Evolutionary conservation across 2,329 filamentous ascomycete genomes (phyloP).

Genomic region (Pseudohalonectria lignicola): DNA sequence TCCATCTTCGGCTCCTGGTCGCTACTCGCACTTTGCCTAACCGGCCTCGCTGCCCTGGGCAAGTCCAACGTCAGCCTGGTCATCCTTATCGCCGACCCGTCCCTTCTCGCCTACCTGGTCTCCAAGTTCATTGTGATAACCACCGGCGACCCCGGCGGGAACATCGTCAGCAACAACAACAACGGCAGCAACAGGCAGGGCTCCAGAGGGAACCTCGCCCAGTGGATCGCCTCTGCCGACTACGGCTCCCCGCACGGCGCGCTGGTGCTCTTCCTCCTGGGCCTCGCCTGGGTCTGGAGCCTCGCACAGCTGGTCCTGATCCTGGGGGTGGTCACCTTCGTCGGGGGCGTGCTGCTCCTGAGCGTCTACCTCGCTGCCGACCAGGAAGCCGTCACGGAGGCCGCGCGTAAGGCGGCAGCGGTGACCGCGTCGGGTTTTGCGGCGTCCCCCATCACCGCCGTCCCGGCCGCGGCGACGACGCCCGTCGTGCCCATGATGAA

Average conservation of each 20-base stretch:
- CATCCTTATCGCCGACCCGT: neutral
- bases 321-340: neutral
- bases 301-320: neutral
- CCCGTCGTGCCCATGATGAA: neutral
- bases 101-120: neutral
- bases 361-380: neutral
- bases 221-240: neutral
- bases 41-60: neutral
- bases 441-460: too few relatives aligned
- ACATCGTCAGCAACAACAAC: neutral
- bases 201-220: neutral
- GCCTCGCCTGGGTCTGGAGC: neutral
- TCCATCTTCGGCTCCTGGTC: neutral
- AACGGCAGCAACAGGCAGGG: too few relatives aligned
- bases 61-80: neutral
- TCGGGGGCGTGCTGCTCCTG: neutral
- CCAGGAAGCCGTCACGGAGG: neutral
- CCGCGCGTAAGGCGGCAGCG: neutral
- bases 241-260: neutral
- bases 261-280: neutral
- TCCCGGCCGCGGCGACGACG: neutral
- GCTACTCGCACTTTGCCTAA: neutral
- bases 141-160: neutral
- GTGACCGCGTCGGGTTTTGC: too few relatives aligned
- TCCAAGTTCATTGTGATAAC: neutral